Conservation (phyloP, 2,329 filamentous ascomycete species). For the Ramularia collo-cygni region DNA sequence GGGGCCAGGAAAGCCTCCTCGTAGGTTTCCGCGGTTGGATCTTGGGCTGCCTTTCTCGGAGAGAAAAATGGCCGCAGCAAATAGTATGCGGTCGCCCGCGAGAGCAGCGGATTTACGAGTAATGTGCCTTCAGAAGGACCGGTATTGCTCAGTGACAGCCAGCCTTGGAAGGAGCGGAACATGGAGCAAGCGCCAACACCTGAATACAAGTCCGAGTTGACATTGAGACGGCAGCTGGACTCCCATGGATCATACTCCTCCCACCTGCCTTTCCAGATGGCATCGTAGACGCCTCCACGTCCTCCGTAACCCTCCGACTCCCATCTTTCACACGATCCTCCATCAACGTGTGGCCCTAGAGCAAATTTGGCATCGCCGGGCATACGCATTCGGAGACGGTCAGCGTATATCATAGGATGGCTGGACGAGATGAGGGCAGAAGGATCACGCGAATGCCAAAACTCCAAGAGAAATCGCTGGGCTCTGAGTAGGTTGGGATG, state of each 20-base stretch:
- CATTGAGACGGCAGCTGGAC: conserved; percentile 58
- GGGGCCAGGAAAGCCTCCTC: conserved; percentile 43
- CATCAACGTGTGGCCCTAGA: conserved; percentile 51
- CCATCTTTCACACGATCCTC: conserved; percentile 47
- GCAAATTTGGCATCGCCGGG: conserved; percentile 48
- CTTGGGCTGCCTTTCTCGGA: conserved; percentile 36
- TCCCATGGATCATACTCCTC: conserved; percentile 80
- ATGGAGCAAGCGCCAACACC: conserved; percentile 76
- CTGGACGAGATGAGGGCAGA: conserved; percentile 37
- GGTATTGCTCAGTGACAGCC: conserved; percentile 71
- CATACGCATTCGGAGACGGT: conserved; percentile 47
- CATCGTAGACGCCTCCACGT: conserved; percentile 59
- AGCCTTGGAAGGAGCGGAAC: conserved; percentile 86
- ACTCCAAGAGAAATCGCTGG: conserved; percentile 43
- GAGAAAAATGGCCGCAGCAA: conserved; percentile 80
- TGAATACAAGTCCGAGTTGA: conserved; percentile 68
- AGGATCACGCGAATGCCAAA: conserved; percentile 42
- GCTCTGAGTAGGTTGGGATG: conserved; percentile 42
- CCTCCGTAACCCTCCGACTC: conserved; percentile 55
- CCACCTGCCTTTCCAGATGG: conserved; percentile 68
- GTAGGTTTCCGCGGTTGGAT: conserved; percentile 31
- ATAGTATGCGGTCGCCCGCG: conserved; percentile 69
- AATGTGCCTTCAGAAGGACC: conserved; percentile 71
- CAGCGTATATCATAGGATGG: conserved; percentile 44
- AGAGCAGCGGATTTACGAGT: conserved; percentile 71